Percentiles rank a stretch among this genome's conserved stretches.
These are phyloP conservation scores for Geranium brycei DNA, from an alignment of 345 rosid genomes.

Conservation along the genomic window DNA sequence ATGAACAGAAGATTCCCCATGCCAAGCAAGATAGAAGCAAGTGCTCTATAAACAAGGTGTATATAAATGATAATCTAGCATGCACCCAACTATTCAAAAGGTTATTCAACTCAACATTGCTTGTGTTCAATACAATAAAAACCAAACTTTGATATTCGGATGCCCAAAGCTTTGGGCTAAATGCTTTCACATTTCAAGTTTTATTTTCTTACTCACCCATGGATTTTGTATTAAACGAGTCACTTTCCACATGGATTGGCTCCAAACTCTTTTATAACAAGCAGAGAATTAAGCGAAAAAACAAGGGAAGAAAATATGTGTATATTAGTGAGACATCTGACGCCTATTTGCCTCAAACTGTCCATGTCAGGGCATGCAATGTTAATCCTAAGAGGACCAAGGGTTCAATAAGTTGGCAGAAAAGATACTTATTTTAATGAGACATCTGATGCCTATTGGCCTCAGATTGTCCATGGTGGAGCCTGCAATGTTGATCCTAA, in stretches of 20 bases:
- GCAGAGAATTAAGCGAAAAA: background rate
- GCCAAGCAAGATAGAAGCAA: no score
- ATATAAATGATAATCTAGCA: no score
- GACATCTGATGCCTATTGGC: background rate
- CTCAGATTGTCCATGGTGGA: no score
- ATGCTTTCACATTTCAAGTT: background rate
- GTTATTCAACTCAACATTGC: background rate
- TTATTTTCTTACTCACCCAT: background rate
- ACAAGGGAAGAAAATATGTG: background rate
- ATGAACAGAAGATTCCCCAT: no score
- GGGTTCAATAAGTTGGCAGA: no score
- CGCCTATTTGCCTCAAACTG: background rate
- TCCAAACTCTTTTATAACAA: background rate
- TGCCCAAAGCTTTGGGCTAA: background rate
- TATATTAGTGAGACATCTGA: background rate
- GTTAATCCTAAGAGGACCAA: no score
- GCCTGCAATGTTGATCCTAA: no score
- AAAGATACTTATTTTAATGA: background rate
- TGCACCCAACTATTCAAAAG: background rate
- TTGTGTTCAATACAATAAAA: background rate
- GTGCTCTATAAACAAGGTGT: no score
- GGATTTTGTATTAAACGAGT: background rate
- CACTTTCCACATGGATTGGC: background rate
- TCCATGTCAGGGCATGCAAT: background rate
- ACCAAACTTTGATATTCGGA: background rate